phyloP scores from a whole-genome alignment of 495 filamentous ascomycete species.

The Aspergillus sparsus region DNA sequence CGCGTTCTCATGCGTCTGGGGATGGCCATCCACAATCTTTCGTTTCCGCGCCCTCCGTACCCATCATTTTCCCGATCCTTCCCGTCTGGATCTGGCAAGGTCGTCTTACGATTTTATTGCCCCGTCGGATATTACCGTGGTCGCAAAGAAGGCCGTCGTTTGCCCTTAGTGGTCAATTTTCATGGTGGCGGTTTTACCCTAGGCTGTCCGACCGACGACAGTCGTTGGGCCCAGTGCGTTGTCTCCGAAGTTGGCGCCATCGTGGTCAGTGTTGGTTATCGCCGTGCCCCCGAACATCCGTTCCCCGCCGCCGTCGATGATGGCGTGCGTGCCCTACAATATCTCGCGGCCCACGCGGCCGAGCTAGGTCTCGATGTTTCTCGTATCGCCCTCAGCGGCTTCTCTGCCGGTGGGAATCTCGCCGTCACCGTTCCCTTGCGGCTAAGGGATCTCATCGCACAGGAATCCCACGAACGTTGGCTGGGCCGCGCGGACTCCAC shows the following conservation, averaged over 20 bases:
- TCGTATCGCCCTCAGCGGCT: slow-evolving; percentile 75
- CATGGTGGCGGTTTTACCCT: slow-evolving; percentile 80
- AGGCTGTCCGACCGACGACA: slow-evolving; percentile 69
- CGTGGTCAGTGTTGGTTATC: slow-evolving; percentile 70
- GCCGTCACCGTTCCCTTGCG: slow-evolving; percentile 77
- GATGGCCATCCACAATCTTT: slow-evolving; percentile 73
- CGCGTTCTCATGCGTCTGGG: slow-evolving; percentile 75
- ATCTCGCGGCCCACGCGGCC: slow-evolving; percentile 59
- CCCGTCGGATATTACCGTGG: slow-evolving; percentile 58
- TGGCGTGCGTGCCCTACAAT: slow-evolving; percentile 67
- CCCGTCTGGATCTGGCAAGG: slow-evolving; percentile 55
- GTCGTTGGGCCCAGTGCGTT: slow-evolving; percentile 62
- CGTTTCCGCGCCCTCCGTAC: slow-evolving; percentile 63
- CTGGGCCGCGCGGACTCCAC: slow-evolving; percentile 41
- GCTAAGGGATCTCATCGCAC: slow-evolving; percentile 43
- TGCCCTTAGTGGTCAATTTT: slow-evolving; percentile 70
- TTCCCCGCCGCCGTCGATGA: slow-evolving; percentile 80
- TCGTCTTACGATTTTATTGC: slow-evolving; percentile 80
- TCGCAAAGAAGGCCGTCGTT: slow-evolving; percentile 41
- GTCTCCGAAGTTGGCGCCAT: slow-evolving; percentile 62
- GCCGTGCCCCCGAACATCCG: slow-evolving; percentile 74
- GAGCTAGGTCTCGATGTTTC: slow-evolving; percentile 59
- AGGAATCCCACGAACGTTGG: slow-evolving; percentile 29
- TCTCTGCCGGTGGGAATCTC: slow-evolving; percentile 87
- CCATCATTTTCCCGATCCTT: slow-evolving; percentile 68